Percentiles rank a stretch among this genome's conserved stretches.
phyloP scores from a whole-genome alignment of 2,329 filamentous ascomycete species.

The Thermoascus crustaceus region DNA sequence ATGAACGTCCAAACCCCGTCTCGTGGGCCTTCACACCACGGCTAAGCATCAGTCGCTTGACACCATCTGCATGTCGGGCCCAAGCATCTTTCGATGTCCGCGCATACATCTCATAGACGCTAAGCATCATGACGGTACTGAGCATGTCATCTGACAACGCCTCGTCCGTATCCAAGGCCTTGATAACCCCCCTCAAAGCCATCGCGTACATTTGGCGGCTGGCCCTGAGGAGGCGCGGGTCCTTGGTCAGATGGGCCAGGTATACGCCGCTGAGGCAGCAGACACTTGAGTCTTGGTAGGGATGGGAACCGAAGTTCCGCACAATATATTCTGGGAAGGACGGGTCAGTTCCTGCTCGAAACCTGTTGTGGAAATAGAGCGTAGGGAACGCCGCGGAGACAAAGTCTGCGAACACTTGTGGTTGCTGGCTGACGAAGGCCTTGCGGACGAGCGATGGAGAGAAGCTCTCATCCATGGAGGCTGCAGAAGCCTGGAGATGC shows the following conservation, averaged over 20 bases:
- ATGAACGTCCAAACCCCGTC: slow-evolving; percentile 24
- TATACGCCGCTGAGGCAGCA: slow-evolving; percentile 21
- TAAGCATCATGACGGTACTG: slow-evolving; percentile 29
- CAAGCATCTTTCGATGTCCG: slow-evolving; percentile 28
- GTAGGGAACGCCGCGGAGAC: slow-evolving; percentile 21
- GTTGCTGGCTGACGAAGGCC: slow-evolving; percentile 14
- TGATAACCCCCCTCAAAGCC: slow-evolving; percentile 22
- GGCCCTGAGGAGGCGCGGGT: slow-evolving; percentile 13
- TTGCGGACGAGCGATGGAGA: slow-evolving; percentile 16
- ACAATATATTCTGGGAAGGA: slow-evolving; percentile 18
- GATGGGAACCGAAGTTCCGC: slow-evolving; percentile 15
- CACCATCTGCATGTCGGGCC: slow-evolving; percentile 30
- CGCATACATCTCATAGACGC: slow-evolving; percentile 34
- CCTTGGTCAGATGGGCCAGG: slow-evolving; percentile 17
- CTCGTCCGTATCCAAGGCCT: slow-evolving; percentile 17
- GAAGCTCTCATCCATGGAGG: slow-evolving; percentile 14
- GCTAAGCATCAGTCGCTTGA: slow-evolving; percentile 26
- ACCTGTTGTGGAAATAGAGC: slow-evolving; percentile 20
- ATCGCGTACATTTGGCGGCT: slow-evolving; percentile 25
- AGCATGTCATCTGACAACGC: slow-evolving; percentile 26
- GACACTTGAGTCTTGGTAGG: slow-evolving; percentile 18
- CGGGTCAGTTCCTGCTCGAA: slow-evolving; percentile 15
- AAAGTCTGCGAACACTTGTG: slow-evolving; percentile 17
- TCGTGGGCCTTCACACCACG: slow-evolving; percentile 23
- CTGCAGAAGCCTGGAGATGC: slow-evolving; percentile 12